A percentile compares a stretch with the other conserved stretches of the same genome.
These are phyloP conservation scores for Paraglomus occultum DNA, from an alignment of 192 early-diverging fungal genomes.

Conservation along the genomic window DNA sequence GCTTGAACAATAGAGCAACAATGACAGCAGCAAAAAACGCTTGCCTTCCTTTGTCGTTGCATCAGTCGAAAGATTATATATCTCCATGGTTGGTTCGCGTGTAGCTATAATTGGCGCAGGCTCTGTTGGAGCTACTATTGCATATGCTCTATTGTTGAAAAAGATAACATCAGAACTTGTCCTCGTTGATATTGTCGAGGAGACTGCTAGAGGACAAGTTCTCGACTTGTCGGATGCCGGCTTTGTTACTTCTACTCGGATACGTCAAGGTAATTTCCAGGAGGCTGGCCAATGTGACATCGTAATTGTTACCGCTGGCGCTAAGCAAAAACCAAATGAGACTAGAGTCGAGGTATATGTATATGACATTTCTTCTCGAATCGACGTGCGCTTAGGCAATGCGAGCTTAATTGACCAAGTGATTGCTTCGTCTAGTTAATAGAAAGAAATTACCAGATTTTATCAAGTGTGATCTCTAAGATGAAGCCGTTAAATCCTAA, in stretches of 20 bases:
- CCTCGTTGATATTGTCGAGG: conserved; percentile 66
- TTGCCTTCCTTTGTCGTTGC: background rate
- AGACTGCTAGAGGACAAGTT: conserved; percentile 70
- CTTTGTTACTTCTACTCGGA: conserved; percentile 62
- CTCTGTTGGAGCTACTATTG: conserved; percentile 71
- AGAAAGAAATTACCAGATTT: conserved; percentile 77
- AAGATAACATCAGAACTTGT: conserved; percentile 69
- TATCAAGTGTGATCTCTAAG: conserved; percentile 64
- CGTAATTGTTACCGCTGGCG: conserved; percentile 82
- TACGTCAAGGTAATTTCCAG: conserved; percentile 57
- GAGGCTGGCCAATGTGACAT: conserved; percentile 83
- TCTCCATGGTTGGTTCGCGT: conserved; percentile 32
- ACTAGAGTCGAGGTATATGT: conserved; percentile 53
- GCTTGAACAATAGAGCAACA: background rate
- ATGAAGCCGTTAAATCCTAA: conserved; percentile 73
- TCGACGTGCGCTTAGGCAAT: background rate
- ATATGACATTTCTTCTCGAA: background rate
- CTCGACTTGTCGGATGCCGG: conserved; percentile 82
- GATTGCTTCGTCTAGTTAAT: conserved; percentile 50
- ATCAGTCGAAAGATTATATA: background rate
- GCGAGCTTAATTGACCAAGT: background rate
- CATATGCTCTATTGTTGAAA: conserved; percentile 68
- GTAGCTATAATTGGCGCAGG: conserved; percentile 77
- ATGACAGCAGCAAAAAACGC: background rate
- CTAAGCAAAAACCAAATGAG: conserved; percentile 77